These are phyloP conservation scores for Ilyonectria sp. DNA, from an alignment of 2,329 filamentous ascomycete genomes.

Conservation along the genomic window DNA sequence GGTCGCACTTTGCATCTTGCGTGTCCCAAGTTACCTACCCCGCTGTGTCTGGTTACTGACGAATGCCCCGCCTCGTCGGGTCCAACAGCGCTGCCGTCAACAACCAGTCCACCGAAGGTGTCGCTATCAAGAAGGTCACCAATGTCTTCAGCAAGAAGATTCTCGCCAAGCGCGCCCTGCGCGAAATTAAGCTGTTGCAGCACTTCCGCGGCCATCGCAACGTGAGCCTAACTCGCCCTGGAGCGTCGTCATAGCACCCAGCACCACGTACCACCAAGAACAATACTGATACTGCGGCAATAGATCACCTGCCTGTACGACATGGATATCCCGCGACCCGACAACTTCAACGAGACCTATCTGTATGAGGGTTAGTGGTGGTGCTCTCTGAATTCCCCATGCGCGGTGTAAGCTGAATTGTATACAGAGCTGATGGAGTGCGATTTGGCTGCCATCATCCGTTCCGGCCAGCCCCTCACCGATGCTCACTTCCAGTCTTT, in stretches of 20 bases:
- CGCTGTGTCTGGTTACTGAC: constrained; percentile 49
- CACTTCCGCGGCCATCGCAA: constrained; percentile 95
- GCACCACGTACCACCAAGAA: constrained; percentile 10
- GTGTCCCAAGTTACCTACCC: constrained; percentile 44
- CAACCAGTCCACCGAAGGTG: constrained; percentile 89
- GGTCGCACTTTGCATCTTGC: constrained; percentile 24
- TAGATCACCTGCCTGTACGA: constrained; percentile 99
- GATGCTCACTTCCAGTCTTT: constrained; percentile 99
- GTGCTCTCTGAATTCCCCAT: constrained; percentile 5
- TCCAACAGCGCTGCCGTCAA: constrained; percentile 87
- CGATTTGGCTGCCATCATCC: constrained; percentile 97
- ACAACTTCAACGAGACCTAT: constrained; percentile 99
- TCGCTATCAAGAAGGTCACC: constrained; percentile 99
- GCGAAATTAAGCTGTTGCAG: constrained; percentile 98
- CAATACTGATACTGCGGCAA: constrained; percentile 36
- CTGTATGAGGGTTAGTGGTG: constrained; percentile 88
- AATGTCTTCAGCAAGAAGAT: constrained; percentile 99
- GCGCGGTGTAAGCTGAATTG: constrained; percentile 37
- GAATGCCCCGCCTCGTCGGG: constrained; percentile 46
- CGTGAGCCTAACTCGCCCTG: constrained; percentile 64
- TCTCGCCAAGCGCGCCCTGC: constrained; percentile 94
- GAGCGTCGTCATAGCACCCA: constrained; percentile 20
- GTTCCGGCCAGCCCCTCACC: constrained; percentile 95
- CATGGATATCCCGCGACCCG: constrained; percentile 98
- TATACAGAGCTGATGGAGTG: constrained; percentile 96